Base-by-base conservation (phyloP, 306 rosid species). In the Mucuna pruriens region DNA sequence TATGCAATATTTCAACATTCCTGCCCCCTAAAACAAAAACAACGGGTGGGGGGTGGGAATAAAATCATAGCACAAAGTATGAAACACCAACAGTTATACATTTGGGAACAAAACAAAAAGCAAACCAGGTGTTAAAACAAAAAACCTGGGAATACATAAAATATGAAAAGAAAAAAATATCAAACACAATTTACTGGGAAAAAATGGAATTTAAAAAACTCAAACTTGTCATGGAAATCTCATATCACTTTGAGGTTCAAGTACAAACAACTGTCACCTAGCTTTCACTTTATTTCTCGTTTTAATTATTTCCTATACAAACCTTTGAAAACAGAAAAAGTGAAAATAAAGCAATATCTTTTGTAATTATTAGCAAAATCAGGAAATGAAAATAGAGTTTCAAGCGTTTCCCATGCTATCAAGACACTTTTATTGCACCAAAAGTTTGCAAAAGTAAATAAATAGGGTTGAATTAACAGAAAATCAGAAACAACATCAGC, bases 391-490 rank as follows among this genome's bases (percentile, higher is more conserved):
- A 71, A 39, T 2, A 44, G 64, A 64, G 60, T 20, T 74, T 51
- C 38, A 44, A 16, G 17, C 22, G 51, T 36, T 60, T 62, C 34
- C 45, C 79, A 70, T 40, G 74, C 66, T 10, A 49, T 26, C 39
- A 39, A 4, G 19, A 38, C 61, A 61, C 51, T 49, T 76, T 5
- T 40, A 26, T 10, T 52, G 19, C 45, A 63, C 29, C 51, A 45
- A 25, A 51, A 73, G 42, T 13, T 31, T 36, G 70, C 74, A 69
- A 46, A 49, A 75, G 65, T 39, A 72, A 75, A 31, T 68, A 74
- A n/a, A 51, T n/a, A 52, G 40, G 60, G 10, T 7, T 42, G 13
- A 34, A 55, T 19, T 55, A 72, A 60, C 65, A 57, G 39, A 77
- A 74, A 65, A n/a, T n/a, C 38, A 79, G 26, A n/a, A n/a, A n/a